Percentiles rank a stretch among this genome's conserved stretches.
These are phyloP conservation scores for Ajuga reptans DNA, from an alignment of 305 asterid species.

Conservation along the genomic window DNA sequence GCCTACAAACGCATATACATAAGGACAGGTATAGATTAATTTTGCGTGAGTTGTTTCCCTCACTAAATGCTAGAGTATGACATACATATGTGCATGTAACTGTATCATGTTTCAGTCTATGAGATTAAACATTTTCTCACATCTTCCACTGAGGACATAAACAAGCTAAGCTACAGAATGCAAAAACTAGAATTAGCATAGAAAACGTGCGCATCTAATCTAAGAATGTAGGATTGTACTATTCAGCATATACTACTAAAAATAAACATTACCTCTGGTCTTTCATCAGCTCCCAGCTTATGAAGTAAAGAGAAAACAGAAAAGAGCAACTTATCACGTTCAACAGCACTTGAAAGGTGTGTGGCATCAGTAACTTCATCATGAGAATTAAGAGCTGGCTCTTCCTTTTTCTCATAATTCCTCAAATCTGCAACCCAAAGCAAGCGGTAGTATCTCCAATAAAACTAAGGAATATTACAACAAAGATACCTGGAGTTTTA, in stretches of 20 bases:
- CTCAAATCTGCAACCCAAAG: constrained; percentile 47
- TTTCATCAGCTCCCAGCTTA: constrained; percentile 85
- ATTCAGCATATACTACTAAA: constrained; percentile 12
- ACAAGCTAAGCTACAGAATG: not conserved
- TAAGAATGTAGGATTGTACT: not conserved
- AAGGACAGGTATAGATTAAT: not conserved
- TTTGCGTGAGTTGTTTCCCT: not conserved
- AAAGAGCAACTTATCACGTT: constrained; percentile 65
- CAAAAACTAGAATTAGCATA: not conserved
- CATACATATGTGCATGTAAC: not conserved
- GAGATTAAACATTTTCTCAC: not conserved
- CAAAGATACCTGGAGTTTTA: constrained; percentile 7
- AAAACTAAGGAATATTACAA: constrained; percentile 6
- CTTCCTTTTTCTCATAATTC: constrained; percentile 36
- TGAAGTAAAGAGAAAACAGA: constrained; percentile 83
- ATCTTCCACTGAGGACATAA: not conserved
- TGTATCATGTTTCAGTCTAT: not conserved
- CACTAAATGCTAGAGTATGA: not conserved
- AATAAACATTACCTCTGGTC: constrained; percentile 79
- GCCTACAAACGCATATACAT: not conserved
- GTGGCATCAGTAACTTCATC: constrained; percentile 35
- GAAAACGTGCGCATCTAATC: not conserved
- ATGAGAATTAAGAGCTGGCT: constrained; percentile 28
- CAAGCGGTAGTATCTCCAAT: constrained; percentile 4
- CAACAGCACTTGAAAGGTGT: constrained; percentile 38